phyloP scores from a whole-genome alignment of 2,329 filamentous ascomycete species.

The Xylaria sp. region DNA sequence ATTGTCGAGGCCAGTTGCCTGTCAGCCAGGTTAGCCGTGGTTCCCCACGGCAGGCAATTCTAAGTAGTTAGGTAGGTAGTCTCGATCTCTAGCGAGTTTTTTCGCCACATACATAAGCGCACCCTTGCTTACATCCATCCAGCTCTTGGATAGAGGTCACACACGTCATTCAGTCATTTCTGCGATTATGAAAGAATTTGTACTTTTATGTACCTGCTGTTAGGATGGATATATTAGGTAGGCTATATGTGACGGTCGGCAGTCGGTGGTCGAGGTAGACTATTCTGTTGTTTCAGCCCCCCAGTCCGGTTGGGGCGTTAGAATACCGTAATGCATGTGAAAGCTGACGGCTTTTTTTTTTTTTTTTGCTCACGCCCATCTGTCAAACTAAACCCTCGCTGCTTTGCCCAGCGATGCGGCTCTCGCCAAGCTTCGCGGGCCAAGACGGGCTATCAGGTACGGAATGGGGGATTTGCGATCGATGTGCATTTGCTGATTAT shows the following conservation, averaged over 20 bases:
- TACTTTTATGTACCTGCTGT: constrained; percentile 2
- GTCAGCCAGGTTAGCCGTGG: not conserved
- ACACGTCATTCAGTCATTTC: not conserved
- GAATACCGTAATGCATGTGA: constrained; percentile 9
- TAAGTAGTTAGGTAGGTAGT: too few relatives aligned
- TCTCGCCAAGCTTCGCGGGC: constrained; percentile 34
- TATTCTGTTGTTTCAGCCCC: not conserved
- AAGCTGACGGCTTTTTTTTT: not conserved
- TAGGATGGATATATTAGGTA: not conserved
- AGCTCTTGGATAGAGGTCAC: not conserved
- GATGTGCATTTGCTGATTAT: constrained; percentile 15
- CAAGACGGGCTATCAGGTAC: constrained; percentile 37
- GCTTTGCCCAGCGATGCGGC: constrained; percentile 37
- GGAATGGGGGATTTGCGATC: constrained; percentile 23
- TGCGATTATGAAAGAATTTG: not conserved
- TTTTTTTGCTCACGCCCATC: not conserved
- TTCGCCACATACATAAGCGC: not conserved
- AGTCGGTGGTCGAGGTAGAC: not conserved
- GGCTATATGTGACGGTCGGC: not conserved
- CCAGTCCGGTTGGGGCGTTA: not conserved
- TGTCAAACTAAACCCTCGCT: constrained; percentile 1
- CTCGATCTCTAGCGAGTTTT: not conserved
- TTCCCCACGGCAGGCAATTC: constrained; percentile 5
- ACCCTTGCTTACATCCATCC: not conserved
- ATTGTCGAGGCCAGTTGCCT: not conserved